Conservation (phyloP, 108 stramenopile species). For the Aurantiochytrium sp. region DNA sequence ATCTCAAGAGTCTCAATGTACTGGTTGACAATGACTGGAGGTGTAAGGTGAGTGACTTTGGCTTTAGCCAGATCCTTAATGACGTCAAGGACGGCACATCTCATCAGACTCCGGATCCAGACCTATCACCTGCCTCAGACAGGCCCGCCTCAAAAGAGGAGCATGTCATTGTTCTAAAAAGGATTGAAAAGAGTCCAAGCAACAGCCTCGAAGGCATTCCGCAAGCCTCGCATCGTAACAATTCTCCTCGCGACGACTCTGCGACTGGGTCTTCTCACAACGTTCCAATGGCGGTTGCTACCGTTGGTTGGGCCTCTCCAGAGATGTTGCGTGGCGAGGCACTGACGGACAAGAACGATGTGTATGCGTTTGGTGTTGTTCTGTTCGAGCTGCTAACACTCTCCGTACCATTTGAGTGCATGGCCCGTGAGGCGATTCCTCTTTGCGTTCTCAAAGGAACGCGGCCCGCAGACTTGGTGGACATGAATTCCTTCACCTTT, state of each 20-base stretch:
- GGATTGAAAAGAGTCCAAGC: no score
- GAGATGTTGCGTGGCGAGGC: background rate
- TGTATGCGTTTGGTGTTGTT: background rate
- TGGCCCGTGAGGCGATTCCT: background rate
- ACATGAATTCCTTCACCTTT: background rate
- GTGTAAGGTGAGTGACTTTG: slow-evolving; percentile 17
- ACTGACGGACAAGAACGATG: background rate
- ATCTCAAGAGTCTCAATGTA: slow-evolving; percentile 2
- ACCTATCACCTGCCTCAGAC: background rate
- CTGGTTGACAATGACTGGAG: slow-evolving; percentile 13
- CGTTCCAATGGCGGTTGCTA: background rate
- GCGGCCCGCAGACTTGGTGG: background rate
- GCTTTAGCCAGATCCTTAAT: background rate
- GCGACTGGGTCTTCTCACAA: no score
- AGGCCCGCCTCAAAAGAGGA: no score
- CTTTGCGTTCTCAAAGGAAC: background rate
- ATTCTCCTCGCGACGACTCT: no score
- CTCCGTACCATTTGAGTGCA: background rate
- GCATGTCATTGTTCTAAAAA: no score
- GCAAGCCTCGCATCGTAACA: no score
- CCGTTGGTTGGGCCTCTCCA: slow-evolving; percentile 1
- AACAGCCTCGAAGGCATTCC: no score
- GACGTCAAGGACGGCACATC: background rate
- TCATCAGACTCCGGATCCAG: background rate
- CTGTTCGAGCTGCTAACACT: background rate